These are phyloP conservation scores for Rhodotorula sp. DNA, from an alignment of 1,284 basidiomycete genomes.

Conservation along the genomic window DNA sequence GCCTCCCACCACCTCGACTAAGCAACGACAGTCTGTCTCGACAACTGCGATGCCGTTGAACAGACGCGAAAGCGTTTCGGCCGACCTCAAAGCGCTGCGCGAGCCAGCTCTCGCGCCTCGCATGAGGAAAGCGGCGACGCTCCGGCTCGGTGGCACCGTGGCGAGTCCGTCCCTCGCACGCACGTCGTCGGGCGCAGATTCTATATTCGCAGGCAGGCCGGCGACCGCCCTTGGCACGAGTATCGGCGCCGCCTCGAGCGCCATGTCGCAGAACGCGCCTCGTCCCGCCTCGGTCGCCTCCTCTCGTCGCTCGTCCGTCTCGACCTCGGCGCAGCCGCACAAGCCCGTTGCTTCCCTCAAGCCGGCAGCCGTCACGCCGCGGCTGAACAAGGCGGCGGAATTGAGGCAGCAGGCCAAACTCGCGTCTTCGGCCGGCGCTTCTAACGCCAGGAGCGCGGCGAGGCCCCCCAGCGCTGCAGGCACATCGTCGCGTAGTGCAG, in stretches of 20 bases:
- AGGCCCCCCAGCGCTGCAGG: too few relatives aligned
- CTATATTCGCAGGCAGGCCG: conserved; percentile 61
- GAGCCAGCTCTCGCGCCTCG: conserved; percentile 62
- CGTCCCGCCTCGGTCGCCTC: conserved; percentile 4
- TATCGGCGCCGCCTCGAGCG: conserved; percentile 55
- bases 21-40: neutral
- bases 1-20: neutral
- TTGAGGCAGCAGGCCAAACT: conserved; percentile 7
- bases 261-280: neutral
- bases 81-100: conserved; percentile 6
- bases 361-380: conserved; percentile 13
- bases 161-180: neutral
- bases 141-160: conserved; percentile 59
- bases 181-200: conserved; percentile 61
- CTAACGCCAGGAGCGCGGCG: too few relatives aligned
- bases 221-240: too few relatives aligned
- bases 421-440: neutral
- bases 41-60: neutral
- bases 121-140: conserved; percentile 66
- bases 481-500: too few relatives aligned
- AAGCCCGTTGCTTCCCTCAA: conserved; percentile 5
- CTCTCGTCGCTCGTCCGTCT: neutral
- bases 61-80: neutral
- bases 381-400: conserved; percentile 38
- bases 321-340: neutral